phyloP scores from a whole-genome alignment of 2,329 filamentous ascomycete genomes.

The Thielaviopsis punctulata region DNA sequence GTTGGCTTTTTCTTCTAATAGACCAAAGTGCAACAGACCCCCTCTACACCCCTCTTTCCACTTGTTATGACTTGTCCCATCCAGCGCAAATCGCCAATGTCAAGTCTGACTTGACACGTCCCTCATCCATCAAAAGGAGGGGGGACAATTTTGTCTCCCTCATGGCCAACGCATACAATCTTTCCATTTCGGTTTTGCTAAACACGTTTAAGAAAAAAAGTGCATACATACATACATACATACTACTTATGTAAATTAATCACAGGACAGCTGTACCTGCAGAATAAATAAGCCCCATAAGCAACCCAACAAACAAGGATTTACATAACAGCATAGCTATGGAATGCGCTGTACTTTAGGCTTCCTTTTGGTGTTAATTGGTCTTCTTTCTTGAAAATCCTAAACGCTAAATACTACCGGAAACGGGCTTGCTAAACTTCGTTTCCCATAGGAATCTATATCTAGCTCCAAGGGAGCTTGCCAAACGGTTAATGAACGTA shows the following conservation, averaged over 20 bases:
- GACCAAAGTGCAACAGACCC: too few relatives aligned
- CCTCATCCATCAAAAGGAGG: neutral
- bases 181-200: too few relatives aligned
- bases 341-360: neutral
- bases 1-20: neutral
- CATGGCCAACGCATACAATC: too few relatives aligned
- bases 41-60: too few relatives aligned
- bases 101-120: neutral
- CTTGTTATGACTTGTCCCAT: neutral
- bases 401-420: too few relatives aligned
- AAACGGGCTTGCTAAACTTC: too few relatives aligned
- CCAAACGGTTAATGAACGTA: neutral
- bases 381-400: neutral
- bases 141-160: too few relatives aligned
- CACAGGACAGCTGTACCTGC: neutral
- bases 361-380: neutral
- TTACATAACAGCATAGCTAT: too few relatives aligned
- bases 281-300: neutral
- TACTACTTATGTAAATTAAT: neutral
- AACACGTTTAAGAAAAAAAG: too few relatives aligned
- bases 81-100: neutral
- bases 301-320: neutral
- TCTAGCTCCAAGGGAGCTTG: neutral
- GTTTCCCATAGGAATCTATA: too few relatives aligned
- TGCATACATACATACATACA: too few relatives aligned